phyloP scores from a whole-genome alignment of 345 rosid genomes.

The Zanthoxylum bungeanum region DNA sequence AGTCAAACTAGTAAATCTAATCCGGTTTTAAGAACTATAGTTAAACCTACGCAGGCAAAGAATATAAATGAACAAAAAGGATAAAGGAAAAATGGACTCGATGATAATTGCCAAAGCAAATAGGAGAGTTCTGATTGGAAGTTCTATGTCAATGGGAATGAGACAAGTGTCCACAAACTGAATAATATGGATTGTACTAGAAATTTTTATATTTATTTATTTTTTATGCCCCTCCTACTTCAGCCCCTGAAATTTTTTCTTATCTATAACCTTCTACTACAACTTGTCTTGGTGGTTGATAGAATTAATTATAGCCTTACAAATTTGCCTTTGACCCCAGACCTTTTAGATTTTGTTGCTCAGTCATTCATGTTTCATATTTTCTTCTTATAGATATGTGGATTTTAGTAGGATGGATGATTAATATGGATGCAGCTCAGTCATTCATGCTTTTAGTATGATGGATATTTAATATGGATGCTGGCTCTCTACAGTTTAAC shows the following conservation, averaged over 20 bases:
- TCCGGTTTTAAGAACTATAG: no score
- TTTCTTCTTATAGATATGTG: not conserved
- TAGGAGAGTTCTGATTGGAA: not conserved
- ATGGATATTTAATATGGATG: no score
- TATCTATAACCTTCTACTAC: not conserved
- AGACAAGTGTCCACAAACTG: not conserved
- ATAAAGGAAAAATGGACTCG: no score
- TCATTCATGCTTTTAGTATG: no score
- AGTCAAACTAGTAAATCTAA: no score
- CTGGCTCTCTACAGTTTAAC: no score
- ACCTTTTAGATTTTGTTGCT: not conserved
- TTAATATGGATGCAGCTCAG: not conserved
- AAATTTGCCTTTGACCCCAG: not conserved
- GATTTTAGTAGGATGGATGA: not conserved
- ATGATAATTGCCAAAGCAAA: no score
- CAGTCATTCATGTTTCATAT: not conserved
- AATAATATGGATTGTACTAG: not conserved
- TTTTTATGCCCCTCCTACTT: not conserved
- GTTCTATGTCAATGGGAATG: not conserved
- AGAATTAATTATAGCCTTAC: not conserved
- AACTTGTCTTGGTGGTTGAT: not conserved
- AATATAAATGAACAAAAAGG: no score
- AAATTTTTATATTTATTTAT: not conserved
- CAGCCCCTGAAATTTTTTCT: not conserved
- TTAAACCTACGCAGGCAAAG: no score